These are phyloP conservation scores for Suillus plorans DNA, from an alignment of 768 basidiomycete genomes.

Conservation along the genomic window DNA sequence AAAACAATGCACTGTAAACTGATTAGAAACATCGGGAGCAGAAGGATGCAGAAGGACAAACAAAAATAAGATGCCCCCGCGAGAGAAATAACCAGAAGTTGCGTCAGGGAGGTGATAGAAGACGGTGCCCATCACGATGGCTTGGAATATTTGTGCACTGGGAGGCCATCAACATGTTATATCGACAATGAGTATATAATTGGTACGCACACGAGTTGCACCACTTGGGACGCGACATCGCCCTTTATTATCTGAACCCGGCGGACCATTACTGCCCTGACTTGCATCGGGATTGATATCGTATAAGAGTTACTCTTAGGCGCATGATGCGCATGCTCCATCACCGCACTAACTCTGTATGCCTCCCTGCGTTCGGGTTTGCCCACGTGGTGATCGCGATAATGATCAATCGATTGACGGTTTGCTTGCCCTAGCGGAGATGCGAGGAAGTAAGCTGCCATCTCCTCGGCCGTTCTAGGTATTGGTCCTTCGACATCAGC, in stretches of 20 bases:
- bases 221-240: conserved; percentile 33
- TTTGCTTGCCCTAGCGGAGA: conserved; percentile 44
- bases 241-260: conserved; percentile 47
- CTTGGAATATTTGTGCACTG: conserved; percentile 41
- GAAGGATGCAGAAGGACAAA: conserved; percentile 29
- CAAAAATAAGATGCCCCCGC: conserved; percentile 87
- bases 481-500: conserved; percentile 18
- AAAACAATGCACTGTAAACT: conserved; percentile 49
- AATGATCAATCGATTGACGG: conserved; percentile 46
- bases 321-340: conserved; percentile 52
- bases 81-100: conserved; percentile 43
- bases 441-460: conserved; percentile 47
- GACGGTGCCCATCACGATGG: conserved; percentile 38
- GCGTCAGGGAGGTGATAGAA: conserved; percentile 43
- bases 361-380: conserved; percentile 40
- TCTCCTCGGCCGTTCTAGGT: conserved; percentile 53
- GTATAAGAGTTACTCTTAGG: conserved; percentile 47
- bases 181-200: conserved; percentile 17
- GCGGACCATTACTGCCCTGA: conserved; percentile 45
- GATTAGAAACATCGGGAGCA: conserved; percentile 10
- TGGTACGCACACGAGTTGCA: conserved; percentile 25
- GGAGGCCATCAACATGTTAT: background rate
- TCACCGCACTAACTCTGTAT: conserved; percentile 49
- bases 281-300: conserved; percentile 48
- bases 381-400: conserved; percentile 45